Conservation (phyloP, 345 rosid species). For the Bruguiera gymnorhiza region DNA sequence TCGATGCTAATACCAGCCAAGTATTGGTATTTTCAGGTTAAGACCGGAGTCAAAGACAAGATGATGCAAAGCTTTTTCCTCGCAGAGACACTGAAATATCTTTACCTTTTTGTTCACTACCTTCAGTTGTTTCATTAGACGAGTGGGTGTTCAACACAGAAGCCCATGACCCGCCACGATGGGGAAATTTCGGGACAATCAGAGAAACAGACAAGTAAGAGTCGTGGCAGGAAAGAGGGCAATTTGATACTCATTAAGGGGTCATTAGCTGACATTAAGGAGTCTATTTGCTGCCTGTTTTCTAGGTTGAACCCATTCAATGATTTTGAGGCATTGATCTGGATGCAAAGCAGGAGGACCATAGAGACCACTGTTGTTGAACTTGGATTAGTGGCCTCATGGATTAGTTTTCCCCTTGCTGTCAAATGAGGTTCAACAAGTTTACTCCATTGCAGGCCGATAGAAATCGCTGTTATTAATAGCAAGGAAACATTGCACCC, state of each 20-base stretch:
- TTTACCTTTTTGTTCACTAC: constrained; percentile 90
- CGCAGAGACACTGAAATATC: constrained; percentile 90
- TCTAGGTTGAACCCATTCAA: not conserved
- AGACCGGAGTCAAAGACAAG: constrained; percentile 76
- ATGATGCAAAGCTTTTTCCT: constrained; percentile 98
- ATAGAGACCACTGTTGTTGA: not conserved
- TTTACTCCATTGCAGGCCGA: not conserved
- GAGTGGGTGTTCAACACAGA: constrained; percentile 99
- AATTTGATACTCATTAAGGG: not conserved
- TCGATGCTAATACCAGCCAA: not conserved
- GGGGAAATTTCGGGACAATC: too few species aligned
- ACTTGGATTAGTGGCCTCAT: not conserved
- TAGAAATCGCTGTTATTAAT: not conserved
- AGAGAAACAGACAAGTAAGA: too few species aligned
- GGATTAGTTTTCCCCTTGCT: not conserved
- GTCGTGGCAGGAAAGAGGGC: not conserved
- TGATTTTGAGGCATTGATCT: not conserved
- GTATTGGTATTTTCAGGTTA: constrained; percentile 49
- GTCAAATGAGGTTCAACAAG: not conserved
- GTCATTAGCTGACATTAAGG: too few species aligned
- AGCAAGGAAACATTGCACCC: not conserved
- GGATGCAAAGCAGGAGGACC: not conserved
- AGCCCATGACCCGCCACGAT: constrained; percentile 41
- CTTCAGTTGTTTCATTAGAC: constrained; percentile 68
- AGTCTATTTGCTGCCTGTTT: not conserved